Conservation (phyloP, 371 early-diverging fungal species). For the Mucor velutinosus region DNA sequence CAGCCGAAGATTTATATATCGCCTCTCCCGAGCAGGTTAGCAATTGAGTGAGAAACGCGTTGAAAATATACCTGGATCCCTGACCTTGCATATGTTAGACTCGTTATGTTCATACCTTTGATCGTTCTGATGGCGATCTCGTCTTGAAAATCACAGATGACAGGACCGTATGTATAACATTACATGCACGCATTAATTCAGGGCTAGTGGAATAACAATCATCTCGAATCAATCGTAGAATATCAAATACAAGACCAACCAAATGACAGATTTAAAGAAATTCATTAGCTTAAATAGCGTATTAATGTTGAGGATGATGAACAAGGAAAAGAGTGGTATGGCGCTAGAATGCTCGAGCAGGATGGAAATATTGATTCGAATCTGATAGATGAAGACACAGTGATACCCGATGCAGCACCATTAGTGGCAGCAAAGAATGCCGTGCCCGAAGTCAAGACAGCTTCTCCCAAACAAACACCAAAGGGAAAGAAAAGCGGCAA, state of each 20-base stretch:
- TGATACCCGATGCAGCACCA: slow-evolving; percentile 23
- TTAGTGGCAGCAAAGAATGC: slow-evolving; percentile 8
- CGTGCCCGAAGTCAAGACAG: slow-evolving; percentile 18
- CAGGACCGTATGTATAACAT: slow-evolving; percentile 47
- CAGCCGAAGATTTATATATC: slow-evolving; percentile 71
- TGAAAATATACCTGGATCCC: background rate
- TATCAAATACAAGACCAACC: slow-evolving; percentile 74
- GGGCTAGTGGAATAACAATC: background rate
- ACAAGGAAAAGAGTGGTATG: slow-evolving; percentile 36
- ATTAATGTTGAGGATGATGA: slow-evolving; percentile 76
- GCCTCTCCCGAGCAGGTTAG: slow-evolving; percentile 62
- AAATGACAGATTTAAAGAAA: slow-evolving; percentile 71
- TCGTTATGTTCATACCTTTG: slow-evolving; percentile 71
- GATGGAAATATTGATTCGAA: background rate
- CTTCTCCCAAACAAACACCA: slow-evolving; percentile 23
- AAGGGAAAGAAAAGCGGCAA: slow-evolving; percentile 33
- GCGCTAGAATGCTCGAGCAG: background rate
- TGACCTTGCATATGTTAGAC: slow-evolving; percentile 43
- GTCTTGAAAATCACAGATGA: slow-evolving; percentile 77
- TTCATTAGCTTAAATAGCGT: slow-evolving; percentile 67
- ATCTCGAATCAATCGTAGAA: slow-evolving; percentile 35
- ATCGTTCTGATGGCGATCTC: slow-evolving; percentile 72
- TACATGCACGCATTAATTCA: background rate
- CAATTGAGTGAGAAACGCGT: slow-evolving; percentile 8
- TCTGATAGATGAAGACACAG: slow-evolving; percentile 20